Evolutionary conservation across 495 filamentous ascomycete genomes (phyloP), one percentile per base, ranked within the genome.

Genomic region (Penicillium desertorum): DNA sequence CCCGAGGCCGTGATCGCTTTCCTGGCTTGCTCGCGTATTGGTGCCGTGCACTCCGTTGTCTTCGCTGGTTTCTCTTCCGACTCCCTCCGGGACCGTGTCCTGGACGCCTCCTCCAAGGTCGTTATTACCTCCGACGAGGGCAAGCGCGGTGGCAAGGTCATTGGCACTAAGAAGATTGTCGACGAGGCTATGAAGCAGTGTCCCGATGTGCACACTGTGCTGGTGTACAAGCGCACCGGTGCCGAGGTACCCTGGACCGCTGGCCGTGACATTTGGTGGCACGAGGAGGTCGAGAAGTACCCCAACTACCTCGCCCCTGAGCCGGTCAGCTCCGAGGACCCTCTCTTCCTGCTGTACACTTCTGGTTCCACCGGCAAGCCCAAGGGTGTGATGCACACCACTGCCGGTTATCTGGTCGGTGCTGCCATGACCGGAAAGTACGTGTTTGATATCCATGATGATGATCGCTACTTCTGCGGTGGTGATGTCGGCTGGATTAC

Each of bases 401-500:
- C 94, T 57, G 95, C 80, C 54, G 94, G 94, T 36, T 98, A 98
- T 72, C 84, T 98, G 23, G 74, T 98, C 10, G 94, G 94, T 39
- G 94, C 93, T 20, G 94, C 95, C 8, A 79, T 86, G 64, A 98
- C 94, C 37, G 95, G 91, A 63, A 99, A 97, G 75, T 98, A 99
- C 66, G 92, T 97, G 52, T 99, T 99, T 69, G 95, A 99, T 70
- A 94, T 99, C 61, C 94, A 99, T 63, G 87, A 92, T 46, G 85
- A 85, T 50, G 94, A 99, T 74, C 83, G 82, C 54, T 97, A 92
- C 80, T 98, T 97, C 83, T 98, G 94, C 65, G 94, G 91, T 71
- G 95, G 95, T 71, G 94, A 99, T 69, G 92, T 99, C 50, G 94
- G 94, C 63, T 99, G 94, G 94, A 98, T 99, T 68, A 98, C 95